Conservation (phyloP, 1,139 yeast species). For the Geotrichum australiense region DNA sequence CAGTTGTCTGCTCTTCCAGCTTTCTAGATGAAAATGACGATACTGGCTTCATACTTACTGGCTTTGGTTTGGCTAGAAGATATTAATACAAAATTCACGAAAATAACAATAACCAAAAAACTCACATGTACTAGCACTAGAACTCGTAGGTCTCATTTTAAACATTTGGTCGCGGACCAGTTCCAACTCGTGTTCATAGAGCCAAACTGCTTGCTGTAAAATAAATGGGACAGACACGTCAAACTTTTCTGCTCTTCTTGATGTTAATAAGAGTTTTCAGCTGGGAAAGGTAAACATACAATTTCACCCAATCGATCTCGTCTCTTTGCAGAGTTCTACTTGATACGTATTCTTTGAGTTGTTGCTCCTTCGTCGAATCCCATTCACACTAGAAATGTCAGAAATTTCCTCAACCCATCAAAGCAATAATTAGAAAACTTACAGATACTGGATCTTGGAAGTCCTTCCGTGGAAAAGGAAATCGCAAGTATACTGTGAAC, state of each 20-base stretch:
- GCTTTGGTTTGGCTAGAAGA: neutral
- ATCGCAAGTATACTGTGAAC: conserved; percentile 34
- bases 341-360: conserved; percentile 39
- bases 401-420: neutral
- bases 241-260: conserved; percentile 29
- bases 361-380: conserved; percentile 37
- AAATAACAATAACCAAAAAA: neutral
- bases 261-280: conserved; percentile 3
- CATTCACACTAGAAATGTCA: conserved; percentile 30
- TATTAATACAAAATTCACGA: neutral
- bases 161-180: conserved; percentile 37
- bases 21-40: neutral
- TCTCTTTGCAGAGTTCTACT: conserved; percentile 30
- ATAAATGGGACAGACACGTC: conserved; percentile 38
- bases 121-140: conserved; percentile 5
- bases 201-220: conserved; percentile 44
- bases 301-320: conserved; percentile 36
- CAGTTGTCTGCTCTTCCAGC: too few relatives aligned
- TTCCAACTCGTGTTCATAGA: conserved; percentile 41
- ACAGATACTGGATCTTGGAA: conserved; percentile 39
- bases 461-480: conserved; percentile 37
- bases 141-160: too few relatives aligned
- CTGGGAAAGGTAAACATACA: conserved; percentile 6
- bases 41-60: neutral
- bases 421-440: conserved; percentile 15